Evolutionary conservation across 208 protist genomes (phyloP).

Genomic region (Trypanosoma theileri): DNA sequence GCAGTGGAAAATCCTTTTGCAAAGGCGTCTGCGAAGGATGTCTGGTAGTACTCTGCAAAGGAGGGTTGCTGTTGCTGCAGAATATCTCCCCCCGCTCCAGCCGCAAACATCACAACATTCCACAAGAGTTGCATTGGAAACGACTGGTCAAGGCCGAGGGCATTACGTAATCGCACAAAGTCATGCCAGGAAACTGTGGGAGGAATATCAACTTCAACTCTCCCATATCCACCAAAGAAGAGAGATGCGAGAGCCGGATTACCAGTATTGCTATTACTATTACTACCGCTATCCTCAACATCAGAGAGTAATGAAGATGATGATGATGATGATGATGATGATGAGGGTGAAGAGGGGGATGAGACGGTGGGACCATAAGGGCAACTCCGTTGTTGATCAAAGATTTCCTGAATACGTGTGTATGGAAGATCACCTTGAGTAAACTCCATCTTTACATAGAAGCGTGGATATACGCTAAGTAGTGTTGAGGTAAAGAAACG

Average conservation of each 20-base stretch:
- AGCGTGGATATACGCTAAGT: conserved; percentile 41
- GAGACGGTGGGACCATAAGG: background rate
- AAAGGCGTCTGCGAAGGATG: conserved; percentile 29
- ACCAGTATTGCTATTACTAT: background rate
- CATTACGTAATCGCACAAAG: conserved; percentile 35
- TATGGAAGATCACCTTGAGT: conserved; percentile 41
- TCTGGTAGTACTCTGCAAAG: conserved; percentile 25
- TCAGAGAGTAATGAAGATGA: background rate
- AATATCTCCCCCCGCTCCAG: conserved; percentile 43
- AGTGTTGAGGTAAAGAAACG: conserved; percentile 64
- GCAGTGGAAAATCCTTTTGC: conserved; percentile 4
- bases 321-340: conserved; percentile 20
- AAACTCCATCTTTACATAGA: conserved; percentile 70
- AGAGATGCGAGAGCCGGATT: conserved; percentile 21
- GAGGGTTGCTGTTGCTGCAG: conserved; percentile 14
- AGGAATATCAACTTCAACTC: conserved; percentile 71
- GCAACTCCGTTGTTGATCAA: conserved; percentile 15
- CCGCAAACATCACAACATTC: conserved; percentile 69
- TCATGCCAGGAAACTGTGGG: conserved; percentile 49
- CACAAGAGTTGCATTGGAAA: conserved; percentile 72
- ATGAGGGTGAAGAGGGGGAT: background rate
- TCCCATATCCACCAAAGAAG: conserved; percentile 68
- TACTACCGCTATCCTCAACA: conserved; percentile 1
- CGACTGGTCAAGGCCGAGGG: conserved; percentile 42
- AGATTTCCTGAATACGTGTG: conserved; percentile 39